Conservation (phyloP, 176 grass and related monocot species). For the Oryza australiensis region DNA sequence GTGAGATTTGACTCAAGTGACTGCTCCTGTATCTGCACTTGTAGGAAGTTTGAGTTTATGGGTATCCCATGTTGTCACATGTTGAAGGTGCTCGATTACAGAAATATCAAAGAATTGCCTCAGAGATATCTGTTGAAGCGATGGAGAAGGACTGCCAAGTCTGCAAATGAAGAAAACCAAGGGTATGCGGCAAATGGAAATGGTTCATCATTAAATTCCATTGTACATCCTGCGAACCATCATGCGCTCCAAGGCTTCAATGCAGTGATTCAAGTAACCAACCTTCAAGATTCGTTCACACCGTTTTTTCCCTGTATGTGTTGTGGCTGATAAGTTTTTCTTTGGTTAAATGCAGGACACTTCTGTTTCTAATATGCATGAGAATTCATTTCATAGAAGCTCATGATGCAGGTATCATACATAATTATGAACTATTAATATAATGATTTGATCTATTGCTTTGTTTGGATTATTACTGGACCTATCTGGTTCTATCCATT, state of each 20-base stretch:
- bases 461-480: neutral
- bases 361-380: slow-evolving; percentile 38
- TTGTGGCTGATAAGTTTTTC: slow-evolving; percentile 9
- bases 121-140: slow-evolving; percentile 84
- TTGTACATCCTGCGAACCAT: slow-evolving; percentile 43
- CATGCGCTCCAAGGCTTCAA: slow-evolving; percentile 47
- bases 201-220: slow-evolving; percentile 36
- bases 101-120: slow-evolving; percentile 98
- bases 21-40: slow-evolving; percentile 83
- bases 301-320: neutral
- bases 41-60: slow-evolving; percentile 94
- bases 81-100: slow-evolving; percentile 91
- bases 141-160: slow-evolving; percentile 94
- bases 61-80: slow-evolving; percentile 95
- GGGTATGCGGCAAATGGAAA: slow-evolving; percentile 42
- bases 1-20: slow-evolving; percentile 87
- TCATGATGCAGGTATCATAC: slow-evolving; percentile 31
- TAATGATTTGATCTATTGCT: neutral
- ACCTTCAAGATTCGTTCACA: neutral
- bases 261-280: slow-evolving; percentile 60
- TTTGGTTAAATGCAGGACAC: slow-evolving; percentile 46
- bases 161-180: slow-evolving; percentile 52
- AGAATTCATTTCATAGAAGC: slow-evolving; percentile 48
- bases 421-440: slow-evolving; percentile 17
- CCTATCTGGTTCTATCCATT: neutral